A percentile compares a stretch with the other conserved stretches of the same genome.
phyloP scores from a whole-genome alignment of 768 basidiomycete genomes.

The Pholiota molesta region DNA sequence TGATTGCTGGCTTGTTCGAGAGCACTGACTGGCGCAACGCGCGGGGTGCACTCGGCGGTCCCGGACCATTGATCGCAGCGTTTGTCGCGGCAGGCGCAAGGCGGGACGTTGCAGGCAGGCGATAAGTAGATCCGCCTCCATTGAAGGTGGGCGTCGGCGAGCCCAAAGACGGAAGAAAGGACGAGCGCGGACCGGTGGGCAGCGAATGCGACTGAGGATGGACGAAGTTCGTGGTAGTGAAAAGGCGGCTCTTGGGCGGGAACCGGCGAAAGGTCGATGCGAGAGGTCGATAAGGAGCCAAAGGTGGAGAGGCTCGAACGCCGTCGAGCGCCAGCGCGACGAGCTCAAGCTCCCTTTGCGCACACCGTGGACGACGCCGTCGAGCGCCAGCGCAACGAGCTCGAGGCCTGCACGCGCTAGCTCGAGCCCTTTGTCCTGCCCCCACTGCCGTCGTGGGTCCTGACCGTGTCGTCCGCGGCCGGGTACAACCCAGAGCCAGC shows the following conservation, averaged over 20 bases:
- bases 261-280: neutral
- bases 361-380: no score
- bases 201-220: neutral
- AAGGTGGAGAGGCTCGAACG: conserved; percentile 18
- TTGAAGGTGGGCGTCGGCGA: neutral
- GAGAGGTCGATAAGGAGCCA: neutral
- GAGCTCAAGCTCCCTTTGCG: no score
- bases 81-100: neutral
- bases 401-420: no score
- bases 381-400: no score
- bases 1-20: neutral
- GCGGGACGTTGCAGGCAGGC: no score
- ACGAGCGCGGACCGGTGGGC: conserved; percentile 1
- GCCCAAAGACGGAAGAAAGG: neutral
- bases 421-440: no score
- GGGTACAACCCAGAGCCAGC: no score
- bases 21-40: conserved; percentile 18
- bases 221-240: neutral
- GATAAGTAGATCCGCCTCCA: neutral
- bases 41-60: conserved; percentile 28
- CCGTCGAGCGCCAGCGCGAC: no score
- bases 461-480: no score
- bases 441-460: no score
- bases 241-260: neutral
- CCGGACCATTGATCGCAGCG: conserved; percentile 11